Percentiles rank a stretch among this genome's conserved stretches.
These are phyloP conservation scores for Solanum appendiculatum DNA, from an alignment of 257 asterid species.

Conservation along the genomic window DNA sequence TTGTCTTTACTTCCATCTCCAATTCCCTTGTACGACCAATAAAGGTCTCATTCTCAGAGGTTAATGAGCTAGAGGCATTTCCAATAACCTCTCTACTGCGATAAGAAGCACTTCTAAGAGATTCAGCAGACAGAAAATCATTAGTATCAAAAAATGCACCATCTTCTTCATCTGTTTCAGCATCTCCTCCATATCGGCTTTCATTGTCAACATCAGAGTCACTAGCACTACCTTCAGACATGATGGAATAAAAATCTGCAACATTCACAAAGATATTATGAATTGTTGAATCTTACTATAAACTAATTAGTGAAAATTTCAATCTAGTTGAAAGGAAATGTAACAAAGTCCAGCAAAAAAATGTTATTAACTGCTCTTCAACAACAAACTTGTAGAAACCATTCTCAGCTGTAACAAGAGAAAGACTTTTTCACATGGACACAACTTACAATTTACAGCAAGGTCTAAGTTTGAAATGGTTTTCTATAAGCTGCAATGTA, in stretches of 20 bases:
- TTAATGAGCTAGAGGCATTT: conserved; percentile 40
- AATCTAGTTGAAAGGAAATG: not conserved
- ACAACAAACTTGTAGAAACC: not conserved
- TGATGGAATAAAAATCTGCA: conserved; percentile 87
- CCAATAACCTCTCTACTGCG: conserved; percentile 73
- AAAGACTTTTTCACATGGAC: not conserved
- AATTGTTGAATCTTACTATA: not conserved
- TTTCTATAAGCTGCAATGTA: not conserved
- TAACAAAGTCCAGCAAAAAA: not conserved
- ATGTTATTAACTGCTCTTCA: not conserved
- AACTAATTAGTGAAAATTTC: not conserved
- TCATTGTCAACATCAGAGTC: conserved; percentile 93
- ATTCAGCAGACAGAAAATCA: conserved; percentile 80
- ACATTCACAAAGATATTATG: not conserved
- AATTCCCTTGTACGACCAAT: conserved; percentile 46
- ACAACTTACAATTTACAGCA: not conserved
- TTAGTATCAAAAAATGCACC: conserved; percentile 77
- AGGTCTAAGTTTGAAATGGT: not conserved
- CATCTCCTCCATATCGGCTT: conserved; percentile 74
- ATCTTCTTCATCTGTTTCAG: conserved; percentile 90
- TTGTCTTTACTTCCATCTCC: conserved; percentile 44
- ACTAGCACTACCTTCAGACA: conserved; percentile 93
- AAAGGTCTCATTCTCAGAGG: conserved; percentile 44
- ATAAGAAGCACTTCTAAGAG: conserved; percentile 81
- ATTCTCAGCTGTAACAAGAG: not conserved